Base-by-base conservation (phyloP, 768 basidiomycete genomes). In the Aureoboletus auriporus region DNA sequence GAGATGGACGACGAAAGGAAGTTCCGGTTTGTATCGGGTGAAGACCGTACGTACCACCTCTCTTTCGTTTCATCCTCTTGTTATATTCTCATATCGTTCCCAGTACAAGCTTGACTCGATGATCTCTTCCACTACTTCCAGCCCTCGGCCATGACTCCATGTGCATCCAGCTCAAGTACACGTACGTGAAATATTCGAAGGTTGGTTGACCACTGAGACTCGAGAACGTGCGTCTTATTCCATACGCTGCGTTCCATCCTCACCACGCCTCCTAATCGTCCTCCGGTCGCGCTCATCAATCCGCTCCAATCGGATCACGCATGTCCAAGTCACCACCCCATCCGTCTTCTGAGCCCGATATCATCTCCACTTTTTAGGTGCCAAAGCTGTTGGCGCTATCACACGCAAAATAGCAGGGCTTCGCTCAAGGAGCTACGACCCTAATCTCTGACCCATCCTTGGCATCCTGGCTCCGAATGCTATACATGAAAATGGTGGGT, bases 131-230 rank as follows among this genome's bases (percentile, higher is more conserved):
- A 76, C 77, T 9, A 69, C 69, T 43, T 66, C 5, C 69, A 74
- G 34, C 68, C 73, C 9, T 71, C 69, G 8, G 57, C 61, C 44
- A 62, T 72, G 56, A 71, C 74, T 5, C 62, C 73, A 30, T 69
- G 74, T 27, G 71, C 66, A 44, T 79, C 78, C 40, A 75, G 74
- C 49, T 73, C 76, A 16, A 76, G 74, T 30, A 67, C 69, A 23
- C 54, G 84, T 98, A 1, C 96, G 97, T 61, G 82, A 79, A 46
- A 79, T 98, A 43, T 98, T 98, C 58, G 92, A 98, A 66, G 96
- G 96, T 26, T 76, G 82, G 1, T 70, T 99, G 51, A 98, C 96
- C 8, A 97, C 93, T 66, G 96, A 99, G 74, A 99, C 96, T 26
- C 77, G 96, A 99, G 72, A 97, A 89, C 39, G 94, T 95, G 61